These are phyloP conservation scores for Zelopaecilomyces penicillatus DNA, from an alignment of 2,329 filamentous ascomycete species.

Conservation along the genomic window DNA sequence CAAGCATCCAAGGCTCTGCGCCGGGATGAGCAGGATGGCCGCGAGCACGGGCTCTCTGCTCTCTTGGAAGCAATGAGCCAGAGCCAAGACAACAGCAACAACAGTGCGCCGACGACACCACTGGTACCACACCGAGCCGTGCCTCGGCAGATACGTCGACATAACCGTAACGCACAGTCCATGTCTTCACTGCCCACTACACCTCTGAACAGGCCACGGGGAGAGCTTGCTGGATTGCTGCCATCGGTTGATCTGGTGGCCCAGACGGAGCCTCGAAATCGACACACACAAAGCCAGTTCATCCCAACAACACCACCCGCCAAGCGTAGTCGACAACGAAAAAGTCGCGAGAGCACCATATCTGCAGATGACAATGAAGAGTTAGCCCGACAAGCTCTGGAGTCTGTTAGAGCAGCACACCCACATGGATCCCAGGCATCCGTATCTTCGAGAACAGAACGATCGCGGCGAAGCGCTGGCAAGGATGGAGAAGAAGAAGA, in stretches of 20 bases:
- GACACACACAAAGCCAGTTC: slow-evolving; percentile 31
- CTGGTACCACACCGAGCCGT: slow-evolving; percentile 36
- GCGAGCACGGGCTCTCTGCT: slow-evolving; percentile 62
- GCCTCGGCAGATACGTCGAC: slow-evolving; percentile 47
- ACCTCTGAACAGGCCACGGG: slow-evolving; percentile 47
- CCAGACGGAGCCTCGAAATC: slow-evolving; percentile 47
- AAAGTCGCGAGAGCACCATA: slow-evolving; percentile 79
- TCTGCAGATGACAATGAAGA: slow-evolving; percentile 58
- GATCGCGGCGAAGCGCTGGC: slow-evolving; percentile 10
- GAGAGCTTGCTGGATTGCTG: slow-evolving; percentile 44
- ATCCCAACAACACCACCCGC: slow-evolving; percentile 37
- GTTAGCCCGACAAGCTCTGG: slow-evolving; percentile 44
- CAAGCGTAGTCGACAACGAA: slow-evolving; percentile 41
- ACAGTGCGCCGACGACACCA: slow-evolving; percentile 67
- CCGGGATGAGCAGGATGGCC: slow-evolving; percentile 37
- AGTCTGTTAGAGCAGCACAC: slow-evolving; percentile 42
- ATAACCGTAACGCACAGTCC: slow-evolving; percentile 70
- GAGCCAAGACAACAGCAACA: slow-evolving; percentile 43
- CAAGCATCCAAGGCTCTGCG: slow-evolving; percentile 39
- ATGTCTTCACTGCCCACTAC: slow-evolving; percentile 79
- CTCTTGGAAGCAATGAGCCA: slow-evolving; percentile 74
- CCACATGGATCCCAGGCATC: slow-evolving; percentile 18
- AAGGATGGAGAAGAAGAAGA: slow-evolving; percentile 9
- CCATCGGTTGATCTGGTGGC: slow-evolving; percentile 56
- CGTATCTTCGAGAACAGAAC: slow-evolving; percentile 21